Conservation (phyloP, 2,329 filamentous ascomycete genomes). For the Fusarium dimerum region DNA sequence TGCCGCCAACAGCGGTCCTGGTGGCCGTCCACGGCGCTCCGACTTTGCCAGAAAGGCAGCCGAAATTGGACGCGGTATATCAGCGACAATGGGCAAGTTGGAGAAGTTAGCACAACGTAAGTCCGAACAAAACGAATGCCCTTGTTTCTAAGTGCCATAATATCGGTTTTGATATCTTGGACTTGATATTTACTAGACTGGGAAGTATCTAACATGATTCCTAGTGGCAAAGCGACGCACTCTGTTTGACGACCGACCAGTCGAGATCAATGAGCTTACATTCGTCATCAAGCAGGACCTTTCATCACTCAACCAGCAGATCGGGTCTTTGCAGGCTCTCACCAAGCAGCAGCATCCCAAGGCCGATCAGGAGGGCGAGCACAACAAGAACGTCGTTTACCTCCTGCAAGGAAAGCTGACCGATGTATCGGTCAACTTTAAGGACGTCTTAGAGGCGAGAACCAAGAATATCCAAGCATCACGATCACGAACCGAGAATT, state of each 20-base stretch:
- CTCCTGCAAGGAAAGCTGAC: conserved; percentile 89
- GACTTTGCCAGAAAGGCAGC: conserved; percentile 93
- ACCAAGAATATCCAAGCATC: conserved; percentile 98
- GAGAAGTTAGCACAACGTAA: conserved; percentile 85
- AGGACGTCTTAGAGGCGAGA: conserved; percentile 92
- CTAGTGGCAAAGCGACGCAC: conserved; percentile 92
- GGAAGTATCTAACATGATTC: background rate
- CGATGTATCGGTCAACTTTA: conserved; percentile 93
- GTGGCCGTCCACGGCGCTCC: conserved; percentile 64
- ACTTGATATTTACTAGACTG: no score
- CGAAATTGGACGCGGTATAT: conserved; percentile 89
- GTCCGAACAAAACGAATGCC: conserved; percentile 29
- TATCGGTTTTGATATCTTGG: background rate
- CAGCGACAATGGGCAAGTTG: conserved; percentile 89
- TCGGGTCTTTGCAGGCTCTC: conserved; percentile 77
- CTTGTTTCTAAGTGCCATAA: background rate
- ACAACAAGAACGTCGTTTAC: conserved; percentile 96
- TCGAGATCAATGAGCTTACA: conserved; percentile 95
- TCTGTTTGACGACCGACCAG: conserved; percentile 92
- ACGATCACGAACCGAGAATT: conserved; percentile 90
- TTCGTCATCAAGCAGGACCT: conserved; percentile 98
- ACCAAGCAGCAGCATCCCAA: conserved; percentile 75
- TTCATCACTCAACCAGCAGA: conserved; percentile 80
- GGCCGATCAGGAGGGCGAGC: conserved; percentile 82
- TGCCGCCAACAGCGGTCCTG: conserved; percentile 50